Evolutionary conservation across 2,329 filamentous ascomycete genomes (phyloP).

Genomic region (Exophiala bonariae): DNA sequence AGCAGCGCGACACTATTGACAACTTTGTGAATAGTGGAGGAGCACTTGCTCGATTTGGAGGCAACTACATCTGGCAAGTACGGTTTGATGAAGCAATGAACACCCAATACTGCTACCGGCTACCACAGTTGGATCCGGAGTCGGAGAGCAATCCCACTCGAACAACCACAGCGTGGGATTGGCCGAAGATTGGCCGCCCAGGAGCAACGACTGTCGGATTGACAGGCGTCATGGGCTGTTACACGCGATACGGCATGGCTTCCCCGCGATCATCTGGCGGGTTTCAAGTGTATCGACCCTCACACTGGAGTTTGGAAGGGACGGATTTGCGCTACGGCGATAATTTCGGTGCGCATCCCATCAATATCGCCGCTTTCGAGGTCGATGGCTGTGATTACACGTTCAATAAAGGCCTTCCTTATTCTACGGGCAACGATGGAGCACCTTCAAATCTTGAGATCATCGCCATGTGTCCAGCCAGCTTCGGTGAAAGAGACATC

Average conservation of each 20-base stretch:
- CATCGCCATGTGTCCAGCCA: constrained; percentile 4
- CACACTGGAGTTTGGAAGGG: neutral
- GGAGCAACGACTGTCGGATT: too few species aligned
- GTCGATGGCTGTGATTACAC: constrained; percentile 1
- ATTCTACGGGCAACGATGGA: neutral
- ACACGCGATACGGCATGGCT: constrained; percentile 1
- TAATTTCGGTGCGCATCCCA: neutral
- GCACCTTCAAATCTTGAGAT: neutral
- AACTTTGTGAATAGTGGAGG: neutral
- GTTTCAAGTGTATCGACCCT: constrained; percentile 1
- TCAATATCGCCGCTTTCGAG: constrained; percentile 2
- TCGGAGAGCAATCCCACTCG: too few species aligned
- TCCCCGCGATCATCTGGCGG: constrained; percentile 1
- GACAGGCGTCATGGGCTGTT: too few species aligned
- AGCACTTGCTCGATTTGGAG: too few species aligned
- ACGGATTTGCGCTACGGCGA: constrained; percentile 2
- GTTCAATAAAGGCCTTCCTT: neutral
- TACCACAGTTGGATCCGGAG: too few species aligned
- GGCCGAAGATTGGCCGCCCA: too few species aligned
- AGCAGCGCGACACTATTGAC: constrained; percentile 2
- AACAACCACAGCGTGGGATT: too few species aligned
- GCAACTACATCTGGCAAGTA: too few species aligned
- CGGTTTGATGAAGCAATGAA: too few species aligned
- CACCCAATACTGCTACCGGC: too few species aligned
- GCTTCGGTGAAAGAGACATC: neutral